Base-by-base conservation (phyloP, 1,284 basidiomycete species). In the Ceratobasidium theobromae region DNA sequence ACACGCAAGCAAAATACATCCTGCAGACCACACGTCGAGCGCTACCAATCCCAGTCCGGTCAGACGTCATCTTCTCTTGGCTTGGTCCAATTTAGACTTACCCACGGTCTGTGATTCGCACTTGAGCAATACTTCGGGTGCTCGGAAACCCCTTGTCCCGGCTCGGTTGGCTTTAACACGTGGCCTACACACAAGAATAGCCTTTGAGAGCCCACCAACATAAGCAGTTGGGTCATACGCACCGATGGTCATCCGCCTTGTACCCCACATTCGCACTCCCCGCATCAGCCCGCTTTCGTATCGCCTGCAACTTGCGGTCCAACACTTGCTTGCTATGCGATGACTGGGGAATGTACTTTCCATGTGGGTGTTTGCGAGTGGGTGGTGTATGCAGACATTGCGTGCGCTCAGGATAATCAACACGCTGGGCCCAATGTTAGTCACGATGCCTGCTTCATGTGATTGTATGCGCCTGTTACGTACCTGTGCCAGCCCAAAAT, bases 21-120 rank as follows among this genome's bases (percentile, higher is more conserved):
- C 96, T 1, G 87, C 93, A 1, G 95, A 91, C 96, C 96, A 99
- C 43, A 98, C 86, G 74, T 99, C 96, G 72, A 99, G 88, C 9
- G 96, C 96, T 93, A 74, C 58, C 66, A 25, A 27, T 32, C 52
- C 48, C 9, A 70, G n/a, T 14, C 12, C 12, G 8, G 43, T 46
- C 35, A 55, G 11, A n/a, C 6, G 14, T 53, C 52, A 41, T 40
- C n/a, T 25, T 23, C 8, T 27, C 11, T 9, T 28, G 33, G 9
- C 27, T 57, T 62, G 6, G 41, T 45, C 18, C 9, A 30, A 55
- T 54, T 49, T 33, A 49, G 23, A 79, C 85, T 70, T 73, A 94
- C 95, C 91, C 68, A 93, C 92, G 3, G 89, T 90, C 77, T 99
- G 96, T 71, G 95, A 90, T 21, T 88, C 87, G 72, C 96, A 99